Evolutionary conservation across 768 basidiomycete species (phyloP).

Genomic region (Agrocybe praecox): DNA sequence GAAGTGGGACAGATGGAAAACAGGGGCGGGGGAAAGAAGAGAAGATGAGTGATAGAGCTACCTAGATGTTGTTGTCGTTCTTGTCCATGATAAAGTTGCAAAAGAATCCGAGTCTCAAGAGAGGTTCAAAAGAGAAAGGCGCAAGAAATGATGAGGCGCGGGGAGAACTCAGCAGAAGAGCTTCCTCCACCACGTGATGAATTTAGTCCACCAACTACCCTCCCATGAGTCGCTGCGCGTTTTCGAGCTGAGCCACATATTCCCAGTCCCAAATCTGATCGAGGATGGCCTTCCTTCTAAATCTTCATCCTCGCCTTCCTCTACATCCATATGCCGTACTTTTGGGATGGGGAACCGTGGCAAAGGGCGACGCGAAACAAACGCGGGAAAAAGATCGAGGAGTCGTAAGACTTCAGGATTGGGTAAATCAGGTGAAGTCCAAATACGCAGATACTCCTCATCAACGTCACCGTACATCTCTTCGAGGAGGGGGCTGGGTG

Average conservation of each 20-base stretch:
- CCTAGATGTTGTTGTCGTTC: constrained; percentile 3
- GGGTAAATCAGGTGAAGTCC: constrained; percentile 79
- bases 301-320: constrained; percentile 66
- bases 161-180: constrained; percentile 61
- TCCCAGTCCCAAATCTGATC: constrained; percentile 79
- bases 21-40: neutral
- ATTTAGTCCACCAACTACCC: constrained; percentile 80
- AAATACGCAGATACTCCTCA: constrained; percentile 64
- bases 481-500: constrained; percentile 27
- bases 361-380: constrained; percentile 67
- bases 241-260: constrained; percentile 75
- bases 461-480: constrained; percentile 27
- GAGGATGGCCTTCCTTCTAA: constrained; percentile 47
- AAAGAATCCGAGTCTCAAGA: constrained; percentile 12
- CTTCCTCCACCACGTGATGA: constrained; percentile 79
- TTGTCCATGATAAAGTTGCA: constrained; percentile 1
- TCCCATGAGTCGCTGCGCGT: constrained; percentile 65
- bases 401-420: constrained; percentile 76
- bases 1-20: too few relatives aligned
- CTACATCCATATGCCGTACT: constrained; percentile 56
- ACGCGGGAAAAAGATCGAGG: constrained; percentile 75
- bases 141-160: constrained; percentile 11
- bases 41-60: neutral
- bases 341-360: constrained; percentile 65
- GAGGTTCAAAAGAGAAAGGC: constrained; percentile 13